Conservation (phyloP, 2,329 filamentous ascomycete species). For the Whalleya microplaca region DNA sequence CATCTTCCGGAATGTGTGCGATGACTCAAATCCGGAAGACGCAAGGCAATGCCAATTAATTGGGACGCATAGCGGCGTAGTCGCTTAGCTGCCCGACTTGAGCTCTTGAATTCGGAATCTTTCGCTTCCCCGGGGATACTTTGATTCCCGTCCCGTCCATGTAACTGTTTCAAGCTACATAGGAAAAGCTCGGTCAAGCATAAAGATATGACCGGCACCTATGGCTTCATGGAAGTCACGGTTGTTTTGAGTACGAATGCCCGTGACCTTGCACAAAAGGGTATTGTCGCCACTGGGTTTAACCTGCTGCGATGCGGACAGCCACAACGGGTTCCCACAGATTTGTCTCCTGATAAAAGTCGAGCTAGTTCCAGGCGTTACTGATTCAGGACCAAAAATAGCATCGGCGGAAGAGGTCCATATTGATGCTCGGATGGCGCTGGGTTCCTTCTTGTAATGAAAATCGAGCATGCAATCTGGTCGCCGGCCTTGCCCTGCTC, state of each 20-base stretch:
- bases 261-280: background rate
- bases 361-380: background rate
- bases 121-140: too few relatives aligned
- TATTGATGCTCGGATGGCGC: background rate
- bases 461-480: background rate
- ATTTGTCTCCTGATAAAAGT: background rate
- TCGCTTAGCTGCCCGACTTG: too few relatives aligned
- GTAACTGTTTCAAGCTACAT: background rate
- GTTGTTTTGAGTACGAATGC: background rate
- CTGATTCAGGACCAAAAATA: background rate
- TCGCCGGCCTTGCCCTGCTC: too few relatives aligned
- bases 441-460: background rate
- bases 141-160: background rate
- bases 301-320: too few relatives aligned
- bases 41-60: too few relatives aligned
- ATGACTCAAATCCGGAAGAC: too few relatives aligned
- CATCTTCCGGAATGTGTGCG: too few relatives aligned
- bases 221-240: background rate
- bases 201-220: background rate
- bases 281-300: too few relatives aligned
- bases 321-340: background rate
- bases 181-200: background rate
- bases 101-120: too few relatives aligned
- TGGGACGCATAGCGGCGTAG: too few relatives aligned
- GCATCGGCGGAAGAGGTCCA: background rate